Percentiles rank a stretch among this genome's conserved stretches.
Evolutionary conservation across 805 yeast genomes (phyloP).

Genomic region (Hemisphaericaspora nanyangensis): DNA sequence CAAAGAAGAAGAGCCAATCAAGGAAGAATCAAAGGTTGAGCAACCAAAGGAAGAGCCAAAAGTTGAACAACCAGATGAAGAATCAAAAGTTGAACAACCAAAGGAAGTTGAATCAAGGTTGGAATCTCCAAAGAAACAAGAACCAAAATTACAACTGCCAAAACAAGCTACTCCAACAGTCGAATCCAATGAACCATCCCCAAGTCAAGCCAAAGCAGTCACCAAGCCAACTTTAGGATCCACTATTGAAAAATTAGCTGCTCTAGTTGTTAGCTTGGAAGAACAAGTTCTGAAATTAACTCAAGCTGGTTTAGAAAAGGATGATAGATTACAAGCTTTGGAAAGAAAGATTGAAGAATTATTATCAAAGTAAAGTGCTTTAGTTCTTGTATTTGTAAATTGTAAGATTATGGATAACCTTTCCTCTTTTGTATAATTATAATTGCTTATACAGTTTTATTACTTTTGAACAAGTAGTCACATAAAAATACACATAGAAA

Average conservation of each 20-base stretch:
- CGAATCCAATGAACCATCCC: constrained; percentile 2
- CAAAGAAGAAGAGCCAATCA: constrained; percentile 10
- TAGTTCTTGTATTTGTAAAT: not conserved
- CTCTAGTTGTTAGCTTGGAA: constrained; percentile 57
- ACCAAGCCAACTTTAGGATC: constrained; percentile 64
- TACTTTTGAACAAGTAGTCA: no score
- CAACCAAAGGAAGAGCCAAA: constrained; percentile 7
- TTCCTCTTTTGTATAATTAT: no score
- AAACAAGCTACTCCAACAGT: not conserved
- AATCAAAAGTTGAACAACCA: constrained; percentile 16
- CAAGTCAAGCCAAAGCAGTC: constrained; percentile 6
- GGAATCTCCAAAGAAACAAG: not conserved
- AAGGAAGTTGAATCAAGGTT: constrained; percentile 4
- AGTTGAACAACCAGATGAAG: constrained; percentile 8
- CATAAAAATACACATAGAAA: no score
- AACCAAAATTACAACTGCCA: constrained; percentile 4
- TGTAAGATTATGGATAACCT: not conserved
- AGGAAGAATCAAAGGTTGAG: constrained; percentile 4
- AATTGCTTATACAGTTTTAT: no score
- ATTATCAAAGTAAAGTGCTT: constrained; percentile 39
- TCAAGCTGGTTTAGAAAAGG: constrained; percentile 58
- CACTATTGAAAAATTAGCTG: constrained; percentile 63
- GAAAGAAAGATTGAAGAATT: constrained; percentile 61
- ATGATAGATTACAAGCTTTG: constrained; percentile 52
- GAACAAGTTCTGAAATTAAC: constrained; percentile 48